A percentile compares a stretch with the other conserved stretches of the same genome.
Conservation (phyloP, 768 basidiomycete genomes). For the Agaricus sinodeliciosus region DNA sequence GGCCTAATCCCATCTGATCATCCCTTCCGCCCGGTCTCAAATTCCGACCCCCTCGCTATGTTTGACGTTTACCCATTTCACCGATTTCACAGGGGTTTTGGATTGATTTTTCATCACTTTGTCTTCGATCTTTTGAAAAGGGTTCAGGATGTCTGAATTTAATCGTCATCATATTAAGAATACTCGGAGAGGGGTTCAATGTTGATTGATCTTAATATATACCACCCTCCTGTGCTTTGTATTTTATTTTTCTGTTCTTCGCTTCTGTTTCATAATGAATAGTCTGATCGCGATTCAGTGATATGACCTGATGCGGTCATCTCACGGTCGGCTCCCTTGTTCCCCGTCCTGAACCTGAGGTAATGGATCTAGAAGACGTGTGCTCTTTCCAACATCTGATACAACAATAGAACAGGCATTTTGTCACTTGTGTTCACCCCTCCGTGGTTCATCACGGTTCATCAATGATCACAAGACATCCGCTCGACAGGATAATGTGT, state of each 20-base stretch:
- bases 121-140: too few relatives aligned
- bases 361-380: neutral
- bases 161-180: too few relatives aligned
- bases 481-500: neutral
- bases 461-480: constrained; percentile 6
- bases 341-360: constrained; percentile 1
- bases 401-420: neutral
- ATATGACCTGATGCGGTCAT: too few relatives aligned
- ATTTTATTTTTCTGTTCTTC: too few relatives aligned
- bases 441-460: neutral
- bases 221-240: too few relatives aligned
- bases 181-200: too few relatives aligned
- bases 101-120: too few relatives aligned
- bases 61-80: neutral
- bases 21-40: neutral
- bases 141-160: too few relatives aligned
- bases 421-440: neutral
- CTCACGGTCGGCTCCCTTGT: neutral
- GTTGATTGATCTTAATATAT: too few relatives aligned
- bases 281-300: too few relatives aligned
- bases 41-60: neutral
- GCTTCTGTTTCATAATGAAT: too few relatives aligned
- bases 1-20: constrained; percentile 10
- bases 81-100: neutral
- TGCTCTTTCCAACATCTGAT: neutral